Conservation (phyloP, 2,329 filamentous ascomycete species). For the Botryotinia convoluta region DNA sequence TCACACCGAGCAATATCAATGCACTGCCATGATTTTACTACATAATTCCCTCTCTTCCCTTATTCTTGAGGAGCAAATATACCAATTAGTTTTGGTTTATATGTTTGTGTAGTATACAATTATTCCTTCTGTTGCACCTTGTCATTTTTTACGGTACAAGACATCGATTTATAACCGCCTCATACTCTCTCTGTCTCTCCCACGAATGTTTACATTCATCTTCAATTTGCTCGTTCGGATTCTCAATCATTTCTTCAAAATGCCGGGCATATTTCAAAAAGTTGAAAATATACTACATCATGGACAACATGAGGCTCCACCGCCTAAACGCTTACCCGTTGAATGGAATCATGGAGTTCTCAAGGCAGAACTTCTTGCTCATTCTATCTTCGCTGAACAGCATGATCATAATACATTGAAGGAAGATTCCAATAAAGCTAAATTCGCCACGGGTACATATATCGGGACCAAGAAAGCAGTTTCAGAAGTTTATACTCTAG, state of each 20-base stretch:
- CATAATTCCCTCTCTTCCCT: not conserved
- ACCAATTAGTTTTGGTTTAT: constrained; percentile 2
- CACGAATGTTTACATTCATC: not conserved
- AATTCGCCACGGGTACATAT: constrained; percentile 12
- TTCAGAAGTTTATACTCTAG: constrained; percentile 8
- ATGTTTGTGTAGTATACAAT: not conserved
- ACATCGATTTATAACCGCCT: not conserved
- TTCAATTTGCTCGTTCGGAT: not conserved
- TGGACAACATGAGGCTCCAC: not conserved
- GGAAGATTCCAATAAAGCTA: not conserved
- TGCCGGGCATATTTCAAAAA: constrained; percentile 3
- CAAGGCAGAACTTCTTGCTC: constrained; percentile 12
- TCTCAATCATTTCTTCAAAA: not conserved
- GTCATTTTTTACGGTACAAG: not conserved
- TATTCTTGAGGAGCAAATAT: not conserved
- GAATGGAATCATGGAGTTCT: constrained; percentile 17
- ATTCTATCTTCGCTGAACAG: constrained; percentile 15
- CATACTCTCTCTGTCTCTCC: too few species aligned
- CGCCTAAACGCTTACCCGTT: not conserved
- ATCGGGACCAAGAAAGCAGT: constrained; percentile 16
- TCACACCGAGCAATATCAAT: not conserved
- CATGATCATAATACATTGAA: not conserved
- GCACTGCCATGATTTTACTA: not conserved
- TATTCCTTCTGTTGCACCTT: not conserved
- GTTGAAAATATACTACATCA: constrained; percentile 13